Base-by-base conservation (phyloP, 768 basidiomycete genomes). In the Boletellus ananas region DNA sequence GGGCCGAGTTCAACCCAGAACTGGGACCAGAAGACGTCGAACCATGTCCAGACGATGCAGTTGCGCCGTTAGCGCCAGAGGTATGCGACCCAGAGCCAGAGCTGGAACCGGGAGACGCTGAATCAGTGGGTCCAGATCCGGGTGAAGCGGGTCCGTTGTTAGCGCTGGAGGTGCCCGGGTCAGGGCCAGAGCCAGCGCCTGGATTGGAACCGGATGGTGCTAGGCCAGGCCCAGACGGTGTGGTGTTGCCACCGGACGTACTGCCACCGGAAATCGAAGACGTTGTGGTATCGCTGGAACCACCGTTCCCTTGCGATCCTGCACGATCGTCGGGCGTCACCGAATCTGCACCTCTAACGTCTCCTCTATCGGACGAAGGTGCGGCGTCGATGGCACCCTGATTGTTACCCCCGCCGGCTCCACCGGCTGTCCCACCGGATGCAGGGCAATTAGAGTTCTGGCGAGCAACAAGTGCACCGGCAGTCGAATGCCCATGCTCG, bases 381-480 rank as follows among this genome's bases (percentile, higher is more conserved):
- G 41, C 17, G 7, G 29, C 8, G 17, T 37, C 17, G 18, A 37
- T 18, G 29, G 29, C 7, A 3, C 36, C 17, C 17, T 37, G 36
- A 18, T 37, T 37, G 10, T 17, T 9, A 37, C 4, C 17, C 36
- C 18, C 29, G 13, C 16, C 11, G 10, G 29, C 11, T 29, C 29
- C 29, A 29, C 29, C 3, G 3, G 29, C 8, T 29, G 11, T 7
- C 14, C 17, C 25, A 25, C 29, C n/a, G 14, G 38, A 9, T 2
- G 48, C 36, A 23, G 61, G 34, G 29, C 62, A 67, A 12, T 14
- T 50, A 6, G 63, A 33, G 8, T 44, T 50, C 29, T 65, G 63
- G 31, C 64, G 63, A 50, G 64, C 48, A n/a, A 58, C 61, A 14
- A 68, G 58, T 2, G 31, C 20, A 23, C 57, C 44, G 11, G 45